Base-by-base conservation (phyloP, 768 basidiomycete species). In the Xerocomellus intermedius region DNA sequence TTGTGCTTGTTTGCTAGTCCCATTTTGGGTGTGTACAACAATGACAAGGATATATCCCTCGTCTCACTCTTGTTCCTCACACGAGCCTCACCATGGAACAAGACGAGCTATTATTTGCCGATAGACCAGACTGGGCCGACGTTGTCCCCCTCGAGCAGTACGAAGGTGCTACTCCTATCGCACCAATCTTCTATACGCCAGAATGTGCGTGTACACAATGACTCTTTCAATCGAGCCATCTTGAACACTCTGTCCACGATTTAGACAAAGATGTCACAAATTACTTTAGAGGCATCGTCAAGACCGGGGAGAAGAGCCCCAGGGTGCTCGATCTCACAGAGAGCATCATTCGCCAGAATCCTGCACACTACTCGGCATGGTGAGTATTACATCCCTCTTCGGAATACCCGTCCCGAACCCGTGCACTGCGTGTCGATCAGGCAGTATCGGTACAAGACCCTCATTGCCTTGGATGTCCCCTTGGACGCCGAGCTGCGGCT, bases 311-410 rank as follows among this genome's bases (percentile, higher is more conserved):
- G 76, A 84, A 85, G 74, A 93, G 86, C 57, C 73, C 79, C 19
- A 79, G 96, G 35, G 94, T 88, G 12, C 81, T 99, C 49, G 82
- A 88, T 62, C 78, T 99, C 30, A 99, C 97, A 0, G 91, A 96
- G 71, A 77, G 76, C 37, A 84, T 98, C 63, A 96, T 99, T 59
- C 80, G 87, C 26, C 76, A 89, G 72, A 99, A 99, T 69, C 95
- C 97, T 6, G 94, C 92, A 1, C 97, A 98, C 68, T 99, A 98
- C 67, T 89, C 94, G 48, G 94, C 95, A 61, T 99, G 97, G 96
- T 94, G 68, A 55, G 85, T 22, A 19, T 21, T 42, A 8, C 49
- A 47, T 30, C 56, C 36, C 7, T 33, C 48, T 44, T 30, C 19
- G 22, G 22, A 39, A 13, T 22, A 45, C 42, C 7, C 41, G 47